Percentiles rank a stretch among this genome's conserved stretches.
Conservation (phyloP, 2,329 filamentous ascomycete species). For the Aspergillus hiratsukae region DNA sequence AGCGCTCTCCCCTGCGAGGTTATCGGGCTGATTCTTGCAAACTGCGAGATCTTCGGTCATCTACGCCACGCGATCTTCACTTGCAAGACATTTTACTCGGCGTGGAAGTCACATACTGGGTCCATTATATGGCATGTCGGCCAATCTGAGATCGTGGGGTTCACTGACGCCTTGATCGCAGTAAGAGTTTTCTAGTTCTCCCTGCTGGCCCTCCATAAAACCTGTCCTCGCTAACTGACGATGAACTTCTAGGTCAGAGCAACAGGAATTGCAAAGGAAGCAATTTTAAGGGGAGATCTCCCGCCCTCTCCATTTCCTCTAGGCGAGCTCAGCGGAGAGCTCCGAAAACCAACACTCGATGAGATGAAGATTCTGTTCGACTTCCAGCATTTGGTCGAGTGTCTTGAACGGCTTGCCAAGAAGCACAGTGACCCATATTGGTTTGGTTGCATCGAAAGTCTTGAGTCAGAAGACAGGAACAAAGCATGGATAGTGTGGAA, state of each 20-base stretch:
- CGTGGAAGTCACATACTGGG: background rate
- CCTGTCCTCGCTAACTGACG: background rate
- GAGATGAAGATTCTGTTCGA: background rate
- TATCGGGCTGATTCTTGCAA: slow-evolving; percentile 1
- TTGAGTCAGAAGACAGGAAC: background rate
- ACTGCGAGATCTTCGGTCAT: background rate
- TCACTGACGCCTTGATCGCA: slow-evolving; percentile 4
- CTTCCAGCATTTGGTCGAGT: background rate
- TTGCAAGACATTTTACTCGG: background rate
- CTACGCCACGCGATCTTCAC: background rate
- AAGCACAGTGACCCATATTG: background rate
- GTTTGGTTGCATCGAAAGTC: background rate
- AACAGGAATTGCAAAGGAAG: background rate
- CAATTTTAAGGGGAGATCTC: background rate
- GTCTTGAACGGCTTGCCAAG: background rate
- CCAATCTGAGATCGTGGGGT: background rate
- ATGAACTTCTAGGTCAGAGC: background rate
- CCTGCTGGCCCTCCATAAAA: background rate
- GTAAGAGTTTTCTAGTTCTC: background rate
- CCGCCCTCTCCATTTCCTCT: slow-evolving; percentile 3
- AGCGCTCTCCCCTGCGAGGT: background rate
- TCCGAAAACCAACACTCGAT: background rate
- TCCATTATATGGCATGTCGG: slow-evolving; percentile 2
- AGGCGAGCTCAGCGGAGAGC: background rate
- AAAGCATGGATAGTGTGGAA: background rate